Evolutionary conservation across 129 eudicot species (phyloP).

Genomic region (Ambrosia artemisiifolia): DNA sequence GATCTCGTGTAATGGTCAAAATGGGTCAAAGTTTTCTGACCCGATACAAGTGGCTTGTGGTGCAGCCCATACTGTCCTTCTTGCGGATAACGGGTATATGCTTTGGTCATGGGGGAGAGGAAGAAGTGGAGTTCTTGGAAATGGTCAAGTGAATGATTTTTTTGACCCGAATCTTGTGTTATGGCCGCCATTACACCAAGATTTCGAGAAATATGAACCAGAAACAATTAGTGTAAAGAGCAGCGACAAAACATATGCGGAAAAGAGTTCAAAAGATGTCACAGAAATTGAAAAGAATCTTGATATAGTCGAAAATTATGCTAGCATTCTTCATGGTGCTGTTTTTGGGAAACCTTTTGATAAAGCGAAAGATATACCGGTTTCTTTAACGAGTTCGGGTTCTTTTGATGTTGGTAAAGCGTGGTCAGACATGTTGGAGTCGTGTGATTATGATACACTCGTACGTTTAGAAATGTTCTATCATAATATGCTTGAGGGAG

Average conservation of each 20-base stretch:
- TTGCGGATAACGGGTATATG: constrained; percentile 56
- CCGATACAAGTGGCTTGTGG: constrained; percentile 79
- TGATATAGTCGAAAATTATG: constrained; percentile 56
- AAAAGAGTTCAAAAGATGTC: constrained; percentile 23
- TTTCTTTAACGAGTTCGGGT: constrained; percentile 36
- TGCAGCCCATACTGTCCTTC: constrained; percentile 89
- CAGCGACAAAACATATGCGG: constrained; percentile 1
- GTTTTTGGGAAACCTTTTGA: constrained; percentile 69
- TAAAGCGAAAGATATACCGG: constrained; percentile 50
- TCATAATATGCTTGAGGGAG: constrained; percentile 62
- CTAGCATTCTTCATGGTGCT: constrained; percentile 72
- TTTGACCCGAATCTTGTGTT: constrained; percentile 55
- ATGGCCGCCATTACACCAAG: constrained; percentile 69
- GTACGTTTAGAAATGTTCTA: constrained; percentile 68
- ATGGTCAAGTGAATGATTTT: constrained; percentile 49
- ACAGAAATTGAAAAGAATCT: constrained; percentile 29
- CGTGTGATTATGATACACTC: constrained; percentile 53
- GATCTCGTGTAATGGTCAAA: constrained; percentile 35
- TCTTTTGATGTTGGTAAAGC: constrained; percentile 60
- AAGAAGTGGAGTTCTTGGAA: constrained; percentile 88
- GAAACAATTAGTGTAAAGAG: constrained; percentile 2
- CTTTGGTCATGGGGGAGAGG: constrained; percentile 97
- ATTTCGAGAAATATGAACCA: constrained; percentile 22
- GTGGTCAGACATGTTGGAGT: constrained; percentile 81
- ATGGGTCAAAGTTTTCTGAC: constrained; percentile 42